Base-by-base conservation (phyloP, 495 filamentous ascomycete species). In the Neurospora hispaniola region DNA sequence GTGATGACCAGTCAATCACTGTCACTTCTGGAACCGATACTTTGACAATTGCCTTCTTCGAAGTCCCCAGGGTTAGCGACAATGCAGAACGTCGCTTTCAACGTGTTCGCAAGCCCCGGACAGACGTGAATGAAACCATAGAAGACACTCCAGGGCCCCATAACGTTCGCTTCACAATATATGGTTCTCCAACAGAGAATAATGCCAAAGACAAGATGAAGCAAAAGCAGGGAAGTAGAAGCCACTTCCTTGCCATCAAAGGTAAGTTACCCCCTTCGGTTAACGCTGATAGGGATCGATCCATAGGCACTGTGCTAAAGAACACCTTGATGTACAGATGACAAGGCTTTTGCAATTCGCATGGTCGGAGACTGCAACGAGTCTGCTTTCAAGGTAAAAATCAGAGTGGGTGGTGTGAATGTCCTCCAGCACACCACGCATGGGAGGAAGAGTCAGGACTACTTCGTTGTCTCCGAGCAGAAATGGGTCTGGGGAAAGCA, bases 271-370 rank as follows among this genome's bases (percentile, higher is more conserved):
- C 11, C 1, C 11, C 3, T 1, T 27, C 23, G 4, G 1, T 11
- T 2, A 6, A 23, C 48, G 1, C 0, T 8, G 2, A 1, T 5
- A 3, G 0, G 23, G 0, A 23, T 59, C 5, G 8, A 0, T 16
- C 2, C 11, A 6, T 59, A 2, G 10, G 11, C 20, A 14, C 8
- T 1, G 4, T 62, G 6, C 23, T 62, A 23, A 62, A 27, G 20
- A 12, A 62, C 2, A 62, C 0, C 0, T 48, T 3, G 6, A 1
- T 0, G 4, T 35, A 16, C 54, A 62, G 54, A 62, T 62, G 54
- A 62, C 27, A 38, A 38, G 35, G 35, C 35, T 38, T 38, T 38
- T 2, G 35, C 35, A 38, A 38, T 38, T 6, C 35, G 35, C 4
- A 4, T 38, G 35, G 4, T 38, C 35, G 35, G 35, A 38, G 35